Percentiles rank a stretch among this genome's conserved stretches.
These are phyloP conservation scores for Saccharomycopsis capsularis DNA, from an alignment of 805 yeast species.

Conservation along the genomic window DNA sequence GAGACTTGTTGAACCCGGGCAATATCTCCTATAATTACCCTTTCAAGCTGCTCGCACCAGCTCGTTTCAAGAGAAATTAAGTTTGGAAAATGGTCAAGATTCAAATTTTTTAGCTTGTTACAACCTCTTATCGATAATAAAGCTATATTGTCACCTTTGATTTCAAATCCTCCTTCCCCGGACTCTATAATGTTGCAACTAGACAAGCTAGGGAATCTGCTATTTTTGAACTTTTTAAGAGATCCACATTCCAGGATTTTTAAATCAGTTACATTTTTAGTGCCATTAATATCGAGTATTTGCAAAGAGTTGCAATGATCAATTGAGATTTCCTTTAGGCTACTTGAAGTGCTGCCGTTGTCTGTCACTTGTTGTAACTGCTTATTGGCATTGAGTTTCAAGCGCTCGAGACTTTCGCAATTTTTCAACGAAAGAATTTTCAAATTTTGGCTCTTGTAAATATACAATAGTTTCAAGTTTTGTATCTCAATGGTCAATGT, in stretches of 20 bases:
- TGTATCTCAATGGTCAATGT: not conserved
- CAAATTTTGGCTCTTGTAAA: constrained; percentile 2
- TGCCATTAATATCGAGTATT: not conserved
- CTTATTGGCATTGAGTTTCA: not conserved
- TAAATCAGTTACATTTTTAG: not conserved
- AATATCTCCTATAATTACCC: too few relatives aligned
- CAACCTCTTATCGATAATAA: too few relatives aligned
- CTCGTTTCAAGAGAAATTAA: too few relatives aligned
- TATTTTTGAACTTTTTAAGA: too few relatives aligned
- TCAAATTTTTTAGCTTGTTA: too few relatives aligned
- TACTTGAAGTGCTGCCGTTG: not conserved
- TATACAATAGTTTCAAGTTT: not conserved
- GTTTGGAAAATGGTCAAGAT: too few relatives aligned
- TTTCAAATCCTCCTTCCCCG: not conserved
- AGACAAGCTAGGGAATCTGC: not conserved
- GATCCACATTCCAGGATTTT: not conserved
- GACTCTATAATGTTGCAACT: not conserved
- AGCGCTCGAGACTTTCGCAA: not conserved
- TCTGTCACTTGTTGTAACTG: not conserved
- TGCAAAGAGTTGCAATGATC: not conserved
- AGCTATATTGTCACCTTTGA: too few relatives aligned
- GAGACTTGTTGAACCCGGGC: too few relatives aligned
- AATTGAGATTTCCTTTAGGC: not conserved
- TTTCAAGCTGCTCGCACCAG: too few relatives aligned
- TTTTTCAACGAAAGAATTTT: not conserved